These are phyloP conservation scores for Nakaseomyces delphensis DNA, from an alignment of 1,139 yeast genomes.

Conservation along the genomic window DNA sequence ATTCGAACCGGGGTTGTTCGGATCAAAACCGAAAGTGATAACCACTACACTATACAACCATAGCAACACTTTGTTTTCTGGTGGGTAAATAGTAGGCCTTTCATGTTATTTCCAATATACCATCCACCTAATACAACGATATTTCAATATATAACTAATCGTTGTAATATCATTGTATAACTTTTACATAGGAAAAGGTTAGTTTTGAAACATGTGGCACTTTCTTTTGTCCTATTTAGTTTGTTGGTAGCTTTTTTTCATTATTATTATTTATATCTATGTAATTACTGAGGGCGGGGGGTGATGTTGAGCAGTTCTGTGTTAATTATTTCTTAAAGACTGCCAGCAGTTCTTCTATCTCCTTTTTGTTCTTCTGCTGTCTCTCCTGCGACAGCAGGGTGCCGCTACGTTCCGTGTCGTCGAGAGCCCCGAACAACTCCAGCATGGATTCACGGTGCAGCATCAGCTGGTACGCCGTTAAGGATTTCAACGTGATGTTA, in stretches of 20 bases:
- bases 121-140: no score
- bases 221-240: no score
- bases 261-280: no score
- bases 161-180: no score
- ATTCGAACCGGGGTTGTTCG: conserved; percentile 92
- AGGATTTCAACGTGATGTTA: conserved; percentile 24
- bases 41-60: conserved; percentile 50
- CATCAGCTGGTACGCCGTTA: conserved; percentile 28
- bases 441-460: conserved; percentile 25
- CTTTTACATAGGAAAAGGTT: no score
- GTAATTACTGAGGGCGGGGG: not conserved
- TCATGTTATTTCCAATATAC: no score
- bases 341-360: conserved; percentile 15
- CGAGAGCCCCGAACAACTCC: conserved; percentile 26
- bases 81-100: no score
- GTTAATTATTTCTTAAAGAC: not conserved
- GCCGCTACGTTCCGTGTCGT: conserved; percentile 19
- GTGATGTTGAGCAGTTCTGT: not conserved
- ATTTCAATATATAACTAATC: no score
- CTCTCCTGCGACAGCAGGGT: conserved; percentile 14
- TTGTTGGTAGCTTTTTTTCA: no score
- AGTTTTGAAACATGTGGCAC: no score
- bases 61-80: no score
- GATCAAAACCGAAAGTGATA: conserved; percentile 65
- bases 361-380: conserved; percentile 13